Evolutionary conservation across 2,329 filamentous ascomycete genomes (phyloP).

Genomic region (Fusarium caatingaense): DNA sequence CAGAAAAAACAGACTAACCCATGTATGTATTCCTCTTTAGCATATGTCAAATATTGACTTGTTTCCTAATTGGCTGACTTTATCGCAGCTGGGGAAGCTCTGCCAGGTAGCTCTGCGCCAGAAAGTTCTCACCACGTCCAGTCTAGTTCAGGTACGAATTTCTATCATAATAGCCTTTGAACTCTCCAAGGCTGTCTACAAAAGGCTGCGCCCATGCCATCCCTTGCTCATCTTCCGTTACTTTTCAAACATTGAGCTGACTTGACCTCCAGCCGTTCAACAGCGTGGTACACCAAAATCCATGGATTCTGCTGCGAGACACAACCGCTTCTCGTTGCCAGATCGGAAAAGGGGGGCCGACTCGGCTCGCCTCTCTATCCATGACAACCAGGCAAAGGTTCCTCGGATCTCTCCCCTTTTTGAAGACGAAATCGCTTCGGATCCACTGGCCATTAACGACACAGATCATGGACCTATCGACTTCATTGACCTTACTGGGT

Average conservation of each 20-base stretch:
- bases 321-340: slow-evolving; percentile 36
- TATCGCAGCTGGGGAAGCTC: slow-evolving; percentile 3
- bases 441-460: slow-evolving; percentile 6
- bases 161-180: background rate
- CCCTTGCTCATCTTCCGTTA: background rate
- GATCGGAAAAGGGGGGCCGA: slow-evolving; percentile 48
- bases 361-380: slow-evolving; percentile 30
- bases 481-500: slow-evolving; percentile 59
- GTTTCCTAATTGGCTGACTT: background rate
- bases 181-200: background rate
- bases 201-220: background rate
- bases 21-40: slow-evolving; percentile 10
- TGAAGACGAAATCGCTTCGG: slow-evolving; percentile 13
- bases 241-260: slow-evolving; percentile 20
- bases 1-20: slow-evolving; percentile 7
- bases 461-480: slow-evolving; percentile 36
- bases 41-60: background rate
- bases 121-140: background rate
- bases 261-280: slow-evolving; percentile 14
- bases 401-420: slow-evolving; percentile 48
- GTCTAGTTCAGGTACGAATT: slow-evolving; percentile 31
- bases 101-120: background rate
- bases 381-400: slow-evolving; percentile 47
- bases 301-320: slow-evolving; percentile 40
- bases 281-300: slow-evolving; percentile 6